Evolutionary conservation across 257 asterid species (phyloP).

Genomic region (Cynanchum wilfordii): DNA sequence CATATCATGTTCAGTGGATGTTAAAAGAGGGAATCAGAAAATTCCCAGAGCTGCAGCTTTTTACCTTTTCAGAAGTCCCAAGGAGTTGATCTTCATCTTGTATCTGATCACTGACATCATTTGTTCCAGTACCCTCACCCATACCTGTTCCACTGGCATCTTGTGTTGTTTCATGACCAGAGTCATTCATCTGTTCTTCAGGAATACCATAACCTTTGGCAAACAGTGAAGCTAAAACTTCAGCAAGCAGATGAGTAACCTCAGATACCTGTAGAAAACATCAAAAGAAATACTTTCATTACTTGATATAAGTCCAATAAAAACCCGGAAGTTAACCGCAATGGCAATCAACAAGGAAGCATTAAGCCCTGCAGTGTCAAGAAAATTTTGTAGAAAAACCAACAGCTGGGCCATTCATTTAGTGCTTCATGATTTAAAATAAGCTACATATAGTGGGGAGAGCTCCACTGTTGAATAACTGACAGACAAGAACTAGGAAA

Average conservation of each 20-base stretch:
- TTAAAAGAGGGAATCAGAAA: neutral
- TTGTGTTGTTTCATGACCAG: conserved; percentile 39
- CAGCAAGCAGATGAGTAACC: conserved; percentile 65
- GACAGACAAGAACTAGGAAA: conserved; percentile 4
- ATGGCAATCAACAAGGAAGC: neutral
- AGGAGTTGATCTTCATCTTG: conserved; percentile 88
- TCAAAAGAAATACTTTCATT: conserved; percentile 9
- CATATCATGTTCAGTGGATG: neutral
- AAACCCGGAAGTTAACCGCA: neutral
- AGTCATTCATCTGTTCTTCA: conserved; percentile 53
- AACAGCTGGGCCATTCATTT: neutral
- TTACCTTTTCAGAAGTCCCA: conserved; percentile 64
- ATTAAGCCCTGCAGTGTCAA: neutral
- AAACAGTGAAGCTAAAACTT: conserved; percentile 58
- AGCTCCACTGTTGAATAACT: neutral
- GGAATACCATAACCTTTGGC: conserved; percentile 66
- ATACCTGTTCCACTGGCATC: conserved; percentile 90
- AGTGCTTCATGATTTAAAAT: neutral
- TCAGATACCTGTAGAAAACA: conserved; percentile 47
- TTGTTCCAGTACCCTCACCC: conserved; percentile 83
- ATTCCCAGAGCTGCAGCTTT: conserved; percentile 5
- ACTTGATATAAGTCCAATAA: neutral
- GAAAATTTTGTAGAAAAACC: neutral
- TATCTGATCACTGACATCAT: conserved; percentile 89
- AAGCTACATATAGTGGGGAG: neutral